Evolutionary conservation across 2,329 filamentous ascomycete species (phyloP).

Genomic region (Lachnellula hyalina): DNA sequence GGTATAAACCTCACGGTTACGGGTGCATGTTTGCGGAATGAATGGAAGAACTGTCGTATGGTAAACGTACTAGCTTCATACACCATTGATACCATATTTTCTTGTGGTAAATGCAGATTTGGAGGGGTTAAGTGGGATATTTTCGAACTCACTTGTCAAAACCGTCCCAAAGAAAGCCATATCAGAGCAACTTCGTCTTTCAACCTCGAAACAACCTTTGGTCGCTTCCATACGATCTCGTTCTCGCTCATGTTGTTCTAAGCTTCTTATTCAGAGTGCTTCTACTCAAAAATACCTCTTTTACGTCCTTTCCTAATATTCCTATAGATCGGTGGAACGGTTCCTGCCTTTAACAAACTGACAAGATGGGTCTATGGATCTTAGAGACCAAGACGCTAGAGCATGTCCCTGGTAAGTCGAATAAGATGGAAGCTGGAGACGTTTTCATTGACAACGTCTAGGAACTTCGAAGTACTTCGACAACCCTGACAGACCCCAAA

Average conservation of each 20-base stretch:
- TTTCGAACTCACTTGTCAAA: too few species aligned
- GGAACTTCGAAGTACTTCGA: conserved; percentile 62
- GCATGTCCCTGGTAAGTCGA: conserved; percentile 64
- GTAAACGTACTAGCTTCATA: too few species aligned
- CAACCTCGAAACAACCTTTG: neutral
- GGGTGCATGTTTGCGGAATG: too few species aligned
- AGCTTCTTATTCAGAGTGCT: neutral
- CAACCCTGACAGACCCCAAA: conserved; percentile 45
- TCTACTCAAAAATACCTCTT: neutral
- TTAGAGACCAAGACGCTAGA: conserved; percentile 61
- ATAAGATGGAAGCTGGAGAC: neutral
- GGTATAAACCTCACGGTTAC: too few species aligned
- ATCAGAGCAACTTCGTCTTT: too few species aligned
- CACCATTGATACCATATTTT: too few species aligned
- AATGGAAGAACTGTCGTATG: too few species aligned
- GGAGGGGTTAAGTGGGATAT: too few species aligned
- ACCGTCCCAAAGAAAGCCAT: too few species aligned
- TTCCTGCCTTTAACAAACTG: neutral
- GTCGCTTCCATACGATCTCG: too few species aligned
- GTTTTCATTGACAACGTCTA: conserved; percentile 23
- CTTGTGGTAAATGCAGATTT: too few species aligned
- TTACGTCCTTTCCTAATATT: neutral
- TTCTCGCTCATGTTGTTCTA: neutral
- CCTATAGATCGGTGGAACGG: neutral
- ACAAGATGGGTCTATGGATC: conserved; percentile 52